Evolutionary conservation across 768 basidiomycete genomes (phyloP).

Genomic region (Suillus placidus): DNA sequence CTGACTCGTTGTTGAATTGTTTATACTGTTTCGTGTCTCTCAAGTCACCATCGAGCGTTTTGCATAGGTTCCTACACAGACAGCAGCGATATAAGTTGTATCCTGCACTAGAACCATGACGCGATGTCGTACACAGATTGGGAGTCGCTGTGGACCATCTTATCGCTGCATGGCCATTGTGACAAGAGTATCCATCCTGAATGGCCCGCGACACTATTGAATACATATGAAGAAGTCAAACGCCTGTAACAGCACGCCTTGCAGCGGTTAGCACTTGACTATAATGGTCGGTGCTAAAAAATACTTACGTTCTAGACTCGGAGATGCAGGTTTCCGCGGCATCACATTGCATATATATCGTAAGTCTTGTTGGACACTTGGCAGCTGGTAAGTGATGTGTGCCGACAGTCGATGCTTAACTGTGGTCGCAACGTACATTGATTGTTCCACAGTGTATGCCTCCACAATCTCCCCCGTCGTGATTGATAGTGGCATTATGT

Average conservation of each 20-base stretch:
- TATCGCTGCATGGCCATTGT: background rate
- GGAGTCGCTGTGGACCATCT: conserved; percentile 43
- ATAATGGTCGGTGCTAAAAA: background rate
- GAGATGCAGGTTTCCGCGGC: background rate
- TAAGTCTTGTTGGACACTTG: background rate
- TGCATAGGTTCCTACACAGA: conserved; percentile 47
- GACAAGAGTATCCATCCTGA: background rate
- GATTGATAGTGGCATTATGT: background rate
- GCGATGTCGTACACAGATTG: conserved; percentile 67
- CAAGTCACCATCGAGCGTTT: conserved; percentile 10
- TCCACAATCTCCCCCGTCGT: background rate
- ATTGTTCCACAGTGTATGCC: background rate
- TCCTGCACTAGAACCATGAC: conserved; percentile 67
- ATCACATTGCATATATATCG: background rate
- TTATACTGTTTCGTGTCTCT: conserved; percentile 30
- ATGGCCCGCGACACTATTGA: conserved; percentile 20
- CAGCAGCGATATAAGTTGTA: conserved; percentile 50
- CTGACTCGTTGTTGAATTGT: conserved; percentile 29
- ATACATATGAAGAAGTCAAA: background rate
- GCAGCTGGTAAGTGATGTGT: background rate
- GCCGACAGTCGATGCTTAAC: background rate
- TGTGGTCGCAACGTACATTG: no score
- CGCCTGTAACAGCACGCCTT: background rate
- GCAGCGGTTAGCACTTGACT: background rate
- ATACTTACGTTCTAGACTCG: background rate